These are phyloP conservation scores for Pyrenula aspistea DNA, from an alignment of 495 filamentous ascomycete genomes.

Conservation along the genomic window DNA sequence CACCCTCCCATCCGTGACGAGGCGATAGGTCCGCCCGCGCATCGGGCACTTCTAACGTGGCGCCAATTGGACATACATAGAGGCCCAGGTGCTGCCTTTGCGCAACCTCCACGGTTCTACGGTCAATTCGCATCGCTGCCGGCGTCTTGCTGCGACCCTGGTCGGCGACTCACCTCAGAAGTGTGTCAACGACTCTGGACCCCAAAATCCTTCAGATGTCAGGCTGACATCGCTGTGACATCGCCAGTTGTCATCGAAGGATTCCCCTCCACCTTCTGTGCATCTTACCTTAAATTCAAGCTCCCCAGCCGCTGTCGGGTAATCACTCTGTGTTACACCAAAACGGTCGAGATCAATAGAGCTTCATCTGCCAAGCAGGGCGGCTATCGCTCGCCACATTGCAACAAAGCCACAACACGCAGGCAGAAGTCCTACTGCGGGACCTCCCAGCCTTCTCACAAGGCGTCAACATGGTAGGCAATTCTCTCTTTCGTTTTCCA, in stretches of 20 bases:
- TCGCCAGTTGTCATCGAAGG: background rate
- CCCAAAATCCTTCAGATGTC: background rate
- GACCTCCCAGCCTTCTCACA: background rate
- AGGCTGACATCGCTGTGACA: background rate
- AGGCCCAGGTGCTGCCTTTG: background rate
- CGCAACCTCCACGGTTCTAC: background rate
- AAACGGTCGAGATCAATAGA: background rate
- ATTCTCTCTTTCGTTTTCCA: background rate
- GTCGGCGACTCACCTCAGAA: too few relatives aligned
- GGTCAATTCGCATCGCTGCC: background rate
- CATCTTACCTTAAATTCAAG: background rate
- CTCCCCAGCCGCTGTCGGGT: background rate
- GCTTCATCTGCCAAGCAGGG: too few relatives aligned
- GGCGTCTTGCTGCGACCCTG: too few relatives aligned
- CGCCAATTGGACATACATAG: background rate
- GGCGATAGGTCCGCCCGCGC: background rate
- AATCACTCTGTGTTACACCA: background rate
- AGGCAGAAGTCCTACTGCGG: too few relatives aligned
- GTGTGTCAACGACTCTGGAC: too few relatives aligned
- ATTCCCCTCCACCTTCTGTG: constrained; percentile 1
- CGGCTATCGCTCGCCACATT: too few relatives aligned
- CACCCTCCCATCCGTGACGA: too few relatives aligned
- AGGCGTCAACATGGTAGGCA: background rate
- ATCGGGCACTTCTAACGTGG: background rate
- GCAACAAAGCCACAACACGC: too few relatives aligned